Evolutionary conservation across 1,139 yeast genomes (phyloP).

Genomic region (Saccharomyces hybrid): DNA sequence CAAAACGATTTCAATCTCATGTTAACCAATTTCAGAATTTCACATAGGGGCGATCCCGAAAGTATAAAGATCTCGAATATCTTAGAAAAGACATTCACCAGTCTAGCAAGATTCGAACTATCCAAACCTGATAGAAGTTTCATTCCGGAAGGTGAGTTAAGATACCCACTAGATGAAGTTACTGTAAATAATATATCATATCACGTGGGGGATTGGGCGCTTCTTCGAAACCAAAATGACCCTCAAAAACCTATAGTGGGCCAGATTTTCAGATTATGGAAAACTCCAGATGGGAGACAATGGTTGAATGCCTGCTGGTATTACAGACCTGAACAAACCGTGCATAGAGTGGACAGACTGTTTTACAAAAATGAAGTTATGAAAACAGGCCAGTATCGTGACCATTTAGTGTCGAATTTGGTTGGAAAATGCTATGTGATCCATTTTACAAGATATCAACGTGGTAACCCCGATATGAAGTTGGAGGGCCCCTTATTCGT

Average conservation of each 20-base stretch:
- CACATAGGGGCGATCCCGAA: conserved; percentile 49
- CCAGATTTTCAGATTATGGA: no score
- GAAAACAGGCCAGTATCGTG: no score
- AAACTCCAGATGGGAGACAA: no score
- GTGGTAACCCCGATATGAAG: no score
- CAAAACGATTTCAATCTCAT: conserved; percentile 67
- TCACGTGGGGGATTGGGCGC: conserved; percentile 92
- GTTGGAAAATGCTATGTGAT: no score
- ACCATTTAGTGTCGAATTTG: no score
- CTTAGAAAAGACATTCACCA: conserved; percentile 55
- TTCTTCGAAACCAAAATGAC: conserved; percentile 79
- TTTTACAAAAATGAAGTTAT: no score
- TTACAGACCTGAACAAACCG: no score
- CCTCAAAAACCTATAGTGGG: conserved; percentile 66
- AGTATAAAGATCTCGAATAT: conserved; percentile 49
- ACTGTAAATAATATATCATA: conserved; percentile 65
- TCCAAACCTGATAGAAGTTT: conserved; percentile 76
- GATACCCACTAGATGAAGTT: conserved; percentile 71
- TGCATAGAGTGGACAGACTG: no score
- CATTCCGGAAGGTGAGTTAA: conserved; percentile 59
- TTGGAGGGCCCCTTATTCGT: no score
- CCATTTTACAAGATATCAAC: no score
- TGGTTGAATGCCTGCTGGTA: no score
- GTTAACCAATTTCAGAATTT: conserved; percentile 66
- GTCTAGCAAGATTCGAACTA: conserved; percentile 60